These are phyloP conservation scores for Kodamaea sp. DNA, from an alignment of 1,139 yeast species.

Conservation along the genomic window DNA sequence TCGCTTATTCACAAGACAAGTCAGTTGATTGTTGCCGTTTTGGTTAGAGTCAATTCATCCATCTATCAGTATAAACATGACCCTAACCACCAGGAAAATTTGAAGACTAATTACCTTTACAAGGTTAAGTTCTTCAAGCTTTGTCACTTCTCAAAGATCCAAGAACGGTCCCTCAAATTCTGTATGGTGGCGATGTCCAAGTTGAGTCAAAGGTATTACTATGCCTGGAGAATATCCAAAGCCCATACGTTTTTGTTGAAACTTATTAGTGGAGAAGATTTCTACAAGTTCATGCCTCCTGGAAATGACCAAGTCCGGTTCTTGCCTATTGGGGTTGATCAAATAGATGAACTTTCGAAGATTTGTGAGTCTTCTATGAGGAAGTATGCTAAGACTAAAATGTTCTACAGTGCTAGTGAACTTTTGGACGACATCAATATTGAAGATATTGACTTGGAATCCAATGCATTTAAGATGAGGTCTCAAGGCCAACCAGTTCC, in stretches of 20 bases:
- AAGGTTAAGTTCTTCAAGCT: constrained; percentile 15
- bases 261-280: constrained; percentile 25
- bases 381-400: constrained; percentile 15
- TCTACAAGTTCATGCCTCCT: constrained; percentile 25
- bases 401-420: constrained; percentile 11
- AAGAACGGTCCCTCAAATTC: constrained; percentile 22
- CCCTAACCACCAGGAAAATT: constrained; percentile 19
- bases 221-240: constrained; percentile 46
- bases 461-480: too few species aligned
- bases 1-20: constrained; percentile 31
- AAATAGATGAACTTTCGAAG: constrained; percentile 10
- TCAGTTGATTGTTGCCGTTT: constrained; percentile 28
- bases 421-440: constrained; percentile 14
- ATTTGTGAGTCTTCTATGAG: constrained; percentile 16
- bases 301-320: constrained; percentile 10
- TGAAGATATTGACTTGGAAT: constrained; percentile 11
- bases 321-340: constrained; percentile 6
- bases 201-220: constrained; percentile 40
- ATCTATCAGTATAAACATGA: constrained; percentile 15
- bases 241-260: constrained; percentile 33
- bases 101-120: constrained; percentile 16
- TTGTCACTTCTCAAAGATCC: constrained; percentile 14
- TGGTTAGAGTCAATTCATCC: constrained; percentile 14
- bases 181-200: constrained; percentile 27
- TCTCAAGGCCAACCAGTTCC: too few species aligned